A percentile compares a stretch with the other conserved stretches of the same genome.
Conservation (phyloP, 2,329 filamentous ascomycete species). For the Diaporthe nobilis region DNA sequence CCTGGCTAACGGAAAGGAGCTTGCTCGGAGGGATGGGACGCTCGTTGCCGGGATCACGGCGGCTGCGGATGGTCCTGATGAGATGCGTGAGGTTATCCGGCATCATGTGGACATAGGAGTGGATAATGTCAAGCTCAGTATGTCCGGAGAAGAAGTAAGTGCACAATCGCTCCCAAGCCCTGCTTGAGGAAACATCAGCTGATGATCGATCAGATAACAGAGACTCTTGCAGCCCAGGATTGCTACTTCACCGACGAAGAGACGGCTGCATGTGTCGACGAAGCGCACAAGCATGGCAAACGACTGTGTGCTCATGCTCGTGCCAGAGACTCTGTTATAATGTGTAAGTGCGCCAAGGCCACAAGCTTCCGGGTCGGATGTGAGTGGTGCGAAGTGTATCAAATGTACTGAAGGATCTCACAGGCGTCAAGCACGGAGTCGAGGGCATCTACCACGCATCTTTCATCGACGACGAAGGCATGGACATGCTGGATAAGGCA, state of each 20-base stretch:
- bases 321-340: conserved; percentile 58
- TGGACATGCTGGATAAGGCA: conserved; percentile 56
- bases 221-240: conserved; percentile 54
- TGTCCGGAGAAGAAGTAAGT: conserved; percentile 49
- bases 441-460: conserved; percentile 64
- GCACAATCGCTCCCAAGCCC: not conserved
- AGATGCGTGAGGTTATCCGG: conserved; percentile 57
- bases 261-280: conserved; percentile 62
- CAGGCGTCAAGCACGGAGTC: conserved; percentile 55
- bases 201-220: conserved; percentile 44
- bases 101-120: conserved; percentile 55
- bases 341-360: conserved; percentile 47
- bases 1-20: conserved; percentile 64
- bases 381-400: accelerated
- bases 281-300: conserved; percentile 57
- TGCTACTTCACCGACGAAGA: conserved; percentile 62
- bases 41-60: conserved; percentile 55
- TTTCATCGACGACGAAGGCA: conserved; percentile 59
- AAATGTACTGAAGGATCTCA: not conserved
- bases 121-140: conserved; percentile 60
- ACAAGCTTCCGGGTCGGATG: not conserved
- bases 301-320: conserved; percentile 61
- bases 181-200: not conserved
- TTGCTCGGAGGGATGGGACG: conserved; percentile 60
- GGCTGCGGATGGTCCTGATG: conserved; percentile 54